phyloP scores from a whole-genome alignment of 495 filamentous ascomycete genomes.

The Pyrenula aspistea region DNA sequence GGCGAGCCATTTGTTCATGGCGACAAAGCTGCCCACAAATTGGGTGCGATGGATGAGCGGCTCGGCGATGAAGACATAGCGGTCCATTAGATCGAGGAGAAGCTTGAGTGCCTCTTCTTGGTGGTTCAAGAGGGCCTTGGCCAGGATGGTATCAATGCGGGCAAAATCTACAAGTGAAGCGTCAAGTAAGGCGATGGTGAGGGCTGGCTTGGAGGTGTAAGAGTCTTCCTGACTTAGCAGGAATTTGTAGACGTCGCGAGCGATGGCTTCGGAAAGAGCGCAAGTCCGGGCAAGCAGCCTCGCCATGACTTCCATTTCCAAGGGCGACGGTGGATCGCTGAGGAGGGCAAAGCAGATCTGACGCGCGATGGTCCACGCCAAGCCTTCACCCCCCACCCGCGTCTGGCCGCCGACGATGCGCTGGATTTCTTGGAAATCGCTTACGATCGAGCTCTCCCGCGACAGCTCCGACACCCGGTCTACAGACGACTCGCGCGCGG shows the following conservation, averaged over 20 bases:
- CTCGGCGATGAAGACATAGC: conserved; percentile 62
- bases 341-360: conserved; percentile 63
- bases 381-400: conserved; percentile 45
- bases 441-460: conserved; percentile 48
- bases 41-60: conserved; percentile 70
- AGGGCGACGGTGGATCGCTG: conserved; percentile 37
- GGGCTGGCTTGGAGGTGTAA: conserved; percentile 63
- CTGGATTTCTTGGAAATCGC: conserved; percentile 46
- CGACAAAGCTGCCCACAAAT: conserved; percentile 71
- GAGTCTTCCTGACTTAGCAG: conserved; percentile 53
- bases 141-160: conserved; percentile 64
- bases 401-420: conserved; percentile 32
- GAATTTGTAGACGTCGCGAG: conserved; percentile 61
- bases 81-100: conserved; percentile 61
- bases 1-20: conserved; percentile 67
- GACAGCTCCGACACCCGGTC: conserved; percentile 59
- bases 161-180: conserved; percentile 63
- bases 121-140: conserved; percentile 55
- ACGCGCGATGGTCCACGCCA: conserved; percentile 54
- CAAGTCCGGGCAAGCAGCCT: conserved; percentile 72
- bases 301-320: conserved; percentile 75
- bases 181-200: conserved; percentile 67
- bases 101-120: conserved; percentile 62
- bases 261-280: conserved; percentile 59
- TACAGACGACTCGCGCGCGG: conserved; percentile 52